These are phyloP conservation scores for Sicyos baderoa DNA, from an alignment of 306 rosid species.

Conservation along the genomic window DNA sequence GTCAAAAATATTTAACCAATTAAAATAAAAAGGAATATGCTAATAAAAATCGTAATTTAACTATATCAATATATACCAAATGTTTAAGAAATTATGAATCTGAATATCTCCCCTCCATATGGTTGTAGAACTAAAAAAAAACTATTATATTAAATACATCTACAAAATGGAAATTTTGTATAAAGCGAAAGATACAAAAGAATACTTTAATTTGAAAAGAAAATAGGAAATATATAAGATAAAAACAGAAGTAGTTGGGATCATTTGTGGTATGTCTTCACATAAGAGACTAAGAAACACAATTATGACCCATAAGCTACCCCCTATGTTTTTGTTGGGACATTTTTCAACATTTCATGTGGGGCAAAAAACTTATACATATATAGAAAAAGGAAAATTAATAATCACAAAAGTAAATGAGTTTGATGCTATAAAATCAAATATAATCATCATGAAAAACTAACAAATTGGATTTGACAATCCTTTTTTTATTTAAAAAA, in stretches of 20 bases:
- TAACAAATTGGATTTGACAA: background rate
- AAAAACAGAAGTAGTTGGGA: slow-evolving; percentile 13
- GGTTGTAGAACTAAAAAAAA: background rate
- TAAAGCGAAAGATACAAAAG: background rate
- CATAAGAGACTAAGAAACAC: slow-evolving; percentile 17
- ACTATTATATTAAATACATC: background rate
- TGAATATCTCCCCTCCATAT: too few relatives aligned
- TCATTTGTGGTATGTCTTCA: slow-evolving; percentile 11
- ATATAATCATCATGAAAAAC: background rate
- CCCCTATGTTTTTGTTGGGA: slow-evolving; percentile 5
- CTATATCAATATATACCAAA: too few relatives aligned
- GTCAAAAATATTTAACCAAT: background rate
- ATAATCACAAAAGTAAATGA: slow-evolving; percentile 8
- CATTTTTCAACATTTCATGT: slow-evolving; percentile 18
- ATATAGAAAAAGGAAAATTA: background rate
- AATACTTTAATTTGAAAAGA: background rate
- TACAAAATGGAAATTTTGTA: background rate
- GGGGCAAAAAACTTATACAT: background rate
- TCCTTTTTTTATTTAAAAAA: background rate
- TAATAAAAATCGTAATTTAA: too few relatives aligned
- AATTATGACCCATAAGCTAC: slow-evolving; percentile 16
- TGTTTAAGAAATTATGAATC: too few relatives aligned
- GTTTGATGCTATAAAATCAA: background rate
- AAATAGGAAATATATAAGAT: background rate
- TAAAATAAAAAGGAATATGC: background rate